Percentiles rank a stretch among this genome's conserved stretches.
phyloP scores from a whole-genome alignment of 2,329 filamentous ascomycete genomes.

The Diaporthe citriasiana region DNA sequence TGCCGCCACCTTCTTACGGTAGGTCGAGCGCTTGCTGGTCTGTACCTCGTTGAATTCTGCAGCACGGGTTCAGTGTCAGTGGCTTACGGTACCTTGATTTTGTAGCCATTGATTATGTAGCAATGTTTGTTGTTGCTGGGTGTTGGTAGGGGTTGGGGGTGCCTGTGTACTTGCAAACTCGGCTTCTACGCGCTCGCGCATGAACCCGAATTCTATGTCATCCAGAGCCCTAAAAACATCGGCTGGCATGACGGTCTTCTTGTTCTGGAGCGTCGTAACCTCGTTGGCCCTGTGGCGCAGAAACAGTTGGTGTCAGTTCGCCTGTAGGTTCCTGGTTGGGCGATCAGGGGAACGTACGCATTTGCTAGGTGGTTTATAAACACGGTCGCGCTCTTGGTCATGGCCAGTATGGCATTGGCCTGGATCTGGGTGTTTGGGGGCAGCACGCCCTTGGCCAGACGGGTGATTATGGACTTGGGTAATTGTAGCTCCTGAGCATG shows the following conservation, averaged over 20 bases:
- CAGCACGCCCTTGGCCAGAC: constrained; percentile 83
- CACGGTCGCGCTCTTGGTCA: constrained; percentile 86
- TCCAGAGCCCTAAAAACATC: constrained; percentile 84
- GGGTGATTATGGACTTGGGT: constrained; percentile 85
- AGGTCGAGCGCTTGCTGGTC: constrained; percentile 80
- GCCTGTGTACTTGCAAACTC: constrained; percentile 79
- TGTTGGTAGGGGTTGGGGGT: background rate
- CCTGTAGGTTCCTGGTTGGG: background rate
- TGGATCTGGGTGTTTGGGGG: constrained; percentile 87
- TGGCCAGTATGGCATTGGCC: constrained; percentile 82
- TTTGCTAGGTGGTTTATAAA: constrained; percentile 86
- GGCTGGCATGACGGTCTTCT: constrained; percentile 82
- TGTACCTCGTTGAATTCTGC: constrained; percentile 81
- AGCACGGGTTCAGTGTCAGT: constrained; percentile 28
- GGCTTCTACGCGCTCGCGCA: constrained; percentile 76
- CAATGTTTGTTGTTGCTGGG: too few relatives aligned
- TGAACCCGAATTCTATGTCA: constrained; percentile 83
- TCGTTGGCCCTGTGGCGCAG: constrained; percentile 75
- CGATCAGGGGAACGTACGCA: constrained; percentile 68
- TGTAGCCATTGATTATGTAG: constrained; percentile 1
- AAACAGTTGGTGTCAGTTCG: constrained; percentile 16
- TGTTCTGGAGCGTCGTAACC: constrained; percentile 73
- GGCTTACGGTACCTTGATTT: background rate
- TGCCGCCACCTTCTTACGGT: constrained; percentile 78
- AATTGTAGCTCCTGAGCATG: constrained; percentile 76